phyloP scores from a whole-genome alignment of 2,329 filamentous ascomycete species.

The Conoideocrella luteorostrata region DNA sequence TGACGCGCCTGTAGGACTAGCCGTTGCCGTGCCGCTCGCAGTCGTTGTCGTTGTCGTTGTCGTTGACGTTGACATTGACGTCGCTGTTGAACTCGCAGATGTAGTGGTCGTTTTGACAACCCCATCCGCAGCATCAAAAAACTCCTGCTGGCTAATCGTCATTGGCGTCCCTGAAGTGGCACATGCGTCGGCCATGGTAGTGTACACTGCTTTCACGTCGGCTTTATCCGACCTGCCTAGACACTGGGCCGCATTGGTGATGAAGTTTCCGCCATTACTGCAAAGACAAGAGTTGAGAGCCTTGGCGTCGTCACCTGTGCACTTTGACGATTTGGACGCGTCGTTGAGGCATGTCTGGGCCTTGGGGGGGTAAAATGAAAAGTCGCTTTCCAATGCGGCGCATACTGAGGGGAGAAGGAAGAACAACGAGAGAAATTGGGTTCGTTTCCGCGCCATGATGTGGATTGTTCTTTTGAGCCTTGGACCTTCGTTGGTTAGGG shows the following conservation, averaged over 20 bases:
- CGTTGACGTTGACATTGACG: constrained; percentile 5
- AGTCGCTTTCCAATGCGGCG: constrained; percentile 24
- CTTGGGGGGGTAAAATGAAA: constrained; percentile 26
- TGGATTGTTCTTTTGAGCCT: no score
- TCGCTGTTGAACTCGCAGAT: constrained; percentile 28
- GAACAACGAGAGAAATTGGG: constrained; percentile 21
- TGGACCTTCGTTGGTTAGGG: no score
- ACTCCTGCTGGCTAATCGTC: constrained; percentile 33
- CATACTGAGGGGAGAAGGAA: constrained; percentile 17
- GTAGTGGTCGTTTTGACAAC: not conserved
- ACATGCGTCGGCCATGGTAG: constrained; percentile 38
- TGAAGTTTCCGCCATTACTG: constrained; percentile 41
- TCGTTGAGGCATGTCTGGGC: constrained; percentile 35
- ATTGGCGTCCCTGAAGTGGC: constrained; percentile 36
- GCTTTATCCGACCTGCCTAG: constrained; percentile 27
- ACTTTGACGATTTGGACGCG: constrained; percentile 33
- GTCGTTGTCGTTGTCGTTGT: constrained; percentile 4
- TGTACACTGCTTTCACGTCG: constrained; percentile 37
- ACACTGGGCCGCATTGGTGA: constrained; percentile 40
- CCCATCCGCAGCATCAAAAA: constrained; percentile 22
- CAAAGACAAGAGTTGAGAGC: constrained; percentile 46
- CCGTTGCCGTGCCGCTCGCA: constrained; percentile 1
- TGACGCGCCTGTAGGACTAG: not conserved
- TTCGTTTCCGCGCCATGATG: constrained; percentile 21
- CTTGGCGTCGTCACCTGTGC: constrained; percentile 30